These are phyloP conservation scores for Limnomonas spitsbergensis DNA, from an alignment of 139 green algal species.

Conservation along the genomic window DNA sequence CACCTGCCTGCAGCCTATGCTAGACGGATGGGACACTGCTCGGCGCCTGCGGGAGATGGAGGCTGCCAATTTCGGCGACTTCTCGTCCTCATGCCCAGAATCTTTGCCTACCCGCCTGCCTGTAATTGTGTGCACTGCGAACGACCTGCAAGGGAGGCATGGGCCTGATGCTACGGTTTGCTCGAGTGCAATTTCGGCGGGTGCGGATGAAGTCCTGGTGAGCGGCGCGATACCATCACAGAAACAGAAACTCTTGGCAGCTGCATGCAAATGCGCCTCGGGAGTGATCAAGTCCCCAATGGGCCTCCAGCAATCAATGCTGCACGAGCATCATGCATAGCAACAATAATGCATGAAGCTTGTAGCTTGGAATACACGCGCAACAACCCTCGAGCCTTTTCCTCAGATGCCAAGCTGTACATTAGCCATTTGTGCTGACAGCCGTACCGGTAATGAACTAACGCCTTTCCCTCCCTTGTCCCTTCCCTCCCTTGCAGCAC, in stretches of 20 bases:
- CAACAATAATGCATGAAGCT: no score
- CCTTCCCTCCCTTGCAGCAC: background rate
- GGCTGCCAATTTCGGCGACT: no score
- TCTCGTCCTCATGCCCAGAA: background rate
- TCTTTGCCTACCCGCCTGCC: background rate
- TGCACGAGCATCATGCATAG: no score
- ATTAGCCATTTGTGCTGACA: background rate
- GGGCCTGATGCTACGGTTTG: background rate
- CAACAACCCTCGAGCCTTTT: background rate
- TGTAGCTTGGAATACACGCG: no score
- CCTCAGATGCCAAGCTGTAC: background rate
- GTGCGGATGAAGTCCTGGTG: background rate
- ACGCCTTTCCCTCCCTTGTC: no score
- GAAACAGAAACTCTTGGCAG: no score
- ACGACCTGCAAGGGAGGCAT: background rate
- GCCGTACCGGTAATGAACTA: background rate
- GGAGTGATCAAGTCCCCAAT: no score
- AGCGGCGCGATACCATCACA: no score
- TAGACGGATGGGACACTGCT: background rate
- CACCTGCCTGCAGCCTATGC: background rate
- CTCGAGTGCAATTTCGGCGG: background rate
- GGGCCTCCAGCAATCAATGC: no score
- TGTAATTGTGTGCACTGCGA: background rate
- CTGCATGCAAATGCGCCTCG: no score
- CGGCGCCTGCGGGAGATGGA: background rate